Evolutionary conservation across 306 rosid genomes (phyloP), one percentile per base, ranked within the genome.

Genomic region (Vicia villosa): DNA sequence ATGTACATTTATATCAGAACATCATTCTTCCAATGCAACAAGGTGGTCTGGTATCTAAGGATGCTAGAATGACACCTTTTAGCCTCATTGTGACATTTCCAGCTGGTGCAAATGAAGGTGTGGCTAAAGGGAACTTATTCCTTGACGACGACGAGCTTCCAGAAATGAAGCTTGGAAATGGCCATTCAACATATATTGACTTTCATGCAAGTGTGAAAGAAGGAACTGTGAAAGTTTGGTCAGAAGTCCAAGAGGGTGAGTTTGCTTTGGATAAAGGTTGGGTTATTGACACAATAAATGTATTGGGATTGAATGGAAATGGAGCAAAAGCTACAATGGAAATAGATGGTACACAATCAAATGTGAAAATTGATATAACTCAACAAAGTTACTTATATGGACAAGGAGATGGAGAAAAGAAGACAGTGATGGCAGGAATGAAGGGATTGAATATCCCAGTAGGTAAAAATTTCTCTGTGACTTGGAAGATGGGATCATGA

Each of bases 1-100:
- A 93, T 77, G 97, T 90, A 56, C 98, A 93, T 83, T 20, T 93
- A 81, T 85, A 88, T 81, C 88, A 93, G 81, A 86, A 81, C 63
- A 69, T 77, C 32, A 88, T 93, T 69, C 74, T 93, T 59, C 98
- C 98, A 40, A 85, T 90, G 90, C 98, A 93, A 79, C 87, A 51
- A 42, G 98, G 98, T 19, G 97, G 97, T 57, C 8, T 83, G 80
- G 5, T 90, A 40, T 79, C 98, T 2, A 90, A 86, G 84, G 94
- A 84, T 63, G 98, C 98, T 5, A 80, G 96, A 45, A 82, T 60
- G 78, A 93, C 98, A 40, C 98, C 98, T 5, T 93, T 86, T 43
- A 82, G 73, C 62, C 87, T 90, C 17, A 21, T 86, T 0, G 83
- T 93, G 24, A 76, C 91, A 20, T 86, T 93, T 79, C 94, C 96